phyloP scores from a whole-genome alignment of 129 eudicot genomes.

The Centaurea solstitialis region DNA sequence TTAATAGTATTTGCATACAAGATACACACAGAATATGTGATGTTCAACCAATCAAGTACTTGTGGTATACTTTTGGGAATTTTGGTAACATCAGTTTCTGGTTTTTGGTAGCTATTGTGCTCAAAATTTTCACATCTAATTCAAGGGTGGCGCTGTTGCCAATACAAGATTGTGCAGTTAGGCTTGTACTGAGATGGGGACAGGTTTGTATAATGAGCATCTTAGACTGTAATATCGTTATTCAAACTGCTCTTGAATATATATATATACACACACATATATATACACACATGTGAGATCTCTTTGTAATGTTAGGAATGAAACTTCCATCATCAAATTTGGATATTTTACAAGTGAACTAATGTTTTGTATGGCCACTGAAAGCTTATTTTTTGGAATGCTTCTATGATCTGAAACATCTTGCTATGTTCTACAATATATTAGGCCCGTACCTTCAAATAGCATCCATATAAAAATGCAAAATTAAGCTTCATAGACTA shows the following conservation, averaged over 20 bases:
- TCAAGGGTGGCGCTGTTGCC: not conserved
- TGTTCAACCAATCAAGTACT: constrained; percentile 5
- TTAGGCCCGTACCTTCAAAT: too few relatives aligned
- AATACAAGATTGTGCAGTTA: not conserved
- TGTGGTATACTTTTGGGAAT: not conserved
- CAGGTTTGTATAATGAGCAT: not conserved
- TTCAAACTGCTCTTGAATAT: not conserved
- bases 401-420: too few relatives aligned
- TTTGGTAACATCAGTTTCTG: constrained; percentile 14
- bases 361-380: too few relatives aligned
- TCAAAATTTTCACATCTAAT: not conserved
- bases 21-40: not conserved
- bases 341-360: too few relatives aligned
- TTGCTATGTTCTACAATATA: too few relatives aligned
- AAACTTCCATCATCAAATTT: too few relatives aligned
- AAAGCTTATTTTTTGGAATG: too few relatives aligned
- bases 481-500: not conserved
- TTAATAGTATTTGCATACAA: constrained; percentile 1
- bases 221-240: not conserved
- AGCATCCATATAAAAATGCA: too few relatives aligned
- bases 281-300: not conserved
- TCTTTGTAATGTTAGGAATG: not conserved
- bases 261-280: too few relatives aligned
- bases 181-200: not conserved
- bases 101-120: not conserved